phyloP scores from a whole-genome alignment of 306 rosid genomes.

The Casuarina cunninghamiana region DNA sequence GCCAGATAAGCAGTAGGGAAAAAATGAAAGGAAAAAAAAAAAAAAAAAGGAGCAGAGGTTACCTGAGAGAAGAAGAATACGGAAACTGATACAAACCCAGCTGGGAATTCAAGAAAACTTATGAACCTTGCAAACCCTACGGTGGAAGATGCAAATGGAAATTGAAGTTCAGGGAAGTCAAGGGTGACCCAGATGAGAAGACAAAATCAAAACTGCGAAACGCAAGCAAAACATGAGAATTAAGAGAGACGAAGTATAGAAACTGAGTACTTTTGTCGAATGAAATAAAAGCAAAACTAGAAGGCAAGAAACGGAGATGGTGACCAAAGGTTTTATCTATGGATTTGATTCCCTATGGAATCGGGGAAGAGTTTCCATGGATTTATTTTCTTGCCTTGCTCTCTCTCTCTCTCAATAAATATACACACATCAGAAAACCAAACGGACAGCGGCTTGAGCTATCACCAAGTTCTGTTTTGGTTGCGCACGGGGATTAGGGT shows the following conservation, averaged over 20 bases:
- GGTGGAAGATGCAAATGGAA: neutral
- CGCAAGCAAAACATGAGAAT: neutral
- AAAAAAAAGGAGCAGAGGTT: neutral
- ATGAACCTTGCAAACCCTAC: neutral
- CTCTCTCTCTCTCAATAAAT: neutral
- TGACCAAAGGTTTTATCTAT: neutral
- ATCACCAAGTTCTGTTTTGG: neutral
- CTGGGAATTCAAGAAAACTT: neutral
- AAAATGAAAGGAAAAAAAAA: neutral
- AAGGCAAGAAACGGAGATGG: neutral
- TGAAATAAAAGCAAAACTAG: neutral
- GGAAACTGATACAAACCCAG: conserved; percentile 6
- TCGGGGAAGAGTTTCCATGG: neutral
- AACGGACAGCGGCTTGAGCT: too few species aligned
- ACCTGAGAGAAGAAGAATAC: neutral
- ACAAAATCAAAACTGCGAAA: neutral
- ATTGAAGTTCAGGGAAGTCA: neutral
- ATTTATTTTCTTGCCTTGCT: conserved; percentile 8
- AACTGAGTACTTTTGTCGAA: neutral
- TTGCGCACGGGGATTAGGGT: neutral
- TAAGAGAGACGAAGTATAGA: neutral
- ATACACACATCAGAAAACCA: too few species aligned
- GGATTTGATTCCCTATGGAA: neutral
- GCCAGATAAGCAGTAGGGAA: neutral
- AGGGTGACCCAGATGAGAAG: neutral